Percentiles rank a stretch among this genome's conserved stretches.
Conservation (phyloP, 23 red algal species). For the Gracilaria gracilis region DNA sequence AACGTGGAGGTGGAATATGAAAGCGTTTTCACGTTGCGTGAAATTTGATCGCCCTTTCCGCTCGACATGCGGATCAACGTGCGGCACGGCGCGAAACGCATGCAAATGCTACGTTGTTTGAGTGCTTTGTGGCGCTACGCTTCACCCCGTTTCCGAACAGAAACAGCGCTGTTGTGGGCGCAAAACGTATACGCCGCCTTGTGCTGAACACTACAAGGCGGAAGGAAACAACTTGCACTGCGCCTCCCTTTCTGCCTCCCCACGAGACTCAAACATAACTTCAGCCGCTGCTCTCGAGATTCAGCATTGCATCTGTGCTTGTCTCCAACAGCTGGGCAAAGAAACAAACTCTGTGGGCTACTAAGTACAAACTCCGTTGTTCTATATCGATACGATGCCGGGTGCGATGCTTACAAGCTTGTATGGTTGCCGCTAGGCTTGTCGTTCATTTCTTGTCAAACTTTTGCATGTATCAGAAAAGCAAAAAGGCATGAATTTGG, state of each 20-base stretch:
- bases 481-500: too few species aligned
- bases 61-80: not conserved
- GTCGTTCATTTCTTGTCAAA: too few species aligned
- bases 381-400: not conserved
- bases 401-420: not conserved
- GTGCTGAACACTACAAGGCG: too few species aligned
- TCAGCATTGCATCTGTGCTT: not conserved
- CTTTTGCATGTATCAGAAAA: too few species aligned
- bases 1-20: not conserved
- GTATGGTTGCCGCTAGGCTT: too few species aligned
- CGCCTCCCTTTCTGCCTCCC: too few species aligned
- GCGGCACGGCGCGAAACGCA: not conserved
- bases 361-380: too few species aligned
- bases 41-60: not conserved
- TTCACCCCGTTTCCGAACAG: not conserved
- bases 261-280: too few species aligned
- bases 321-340: not conserved
- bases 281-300: not conserved
- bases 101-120: slow-evolving; percentile 8
- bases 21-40: not conserved
- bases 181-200: not conserved
- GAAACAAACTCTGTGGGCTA: not conserved
- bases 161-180: too few species aligned
- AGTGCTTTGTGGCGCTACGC: not conserved
- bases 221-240: not conserved